phyloP scores from a whole-genome alignment of 345 rosid genomes.

The Anacardium occidentale region DNA sequence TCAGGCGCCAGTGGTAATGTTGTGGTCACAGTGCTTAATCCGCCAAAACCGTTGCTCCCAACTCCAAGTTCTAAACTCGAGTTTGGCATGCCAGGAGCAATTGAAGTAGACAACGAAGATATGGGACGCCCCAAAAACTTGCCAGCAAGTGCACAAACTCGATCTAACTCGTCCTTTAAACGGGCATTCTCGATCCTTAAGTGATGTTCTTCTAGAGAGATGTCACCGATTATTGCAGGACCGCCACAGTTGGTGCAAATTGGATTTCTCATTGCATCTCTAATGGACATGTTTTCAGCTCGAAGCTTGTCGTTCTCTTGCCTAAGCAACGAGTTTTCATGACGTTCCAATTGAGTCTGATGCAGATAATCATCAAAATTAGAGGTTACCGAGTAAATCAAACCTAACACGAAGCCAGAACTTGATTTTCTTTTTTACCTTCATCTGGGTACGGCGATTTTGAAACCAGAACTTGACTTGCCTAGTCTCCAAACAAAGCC shows the following conservation, averaged over 20 bases:
- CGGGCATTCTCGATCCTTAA: conserved; percentile 82
- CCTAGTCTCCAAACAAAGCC: conserved; percentile 83
- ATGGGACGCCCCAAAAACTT: conserved; percentile 87
- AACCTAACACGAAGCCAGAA: neutral
- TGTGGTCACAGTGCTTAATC: conserved; percentile 36
- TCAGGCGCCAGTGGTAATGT: conserved; percentile 52
- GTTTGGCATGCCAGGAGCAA: conserved; percentile 51
- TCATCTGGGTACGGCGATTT: conserved; percentile 96
- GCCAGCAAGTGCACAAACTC: conserved; percentile 81
- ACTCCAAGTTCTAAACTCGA: conserved; percentile 85
- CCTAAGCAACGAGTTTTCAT: conserved; percentile 75
- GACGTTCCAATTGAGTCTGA: conserved; percentile 87
- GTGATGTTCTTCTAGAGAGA: conserved; percentile 89
- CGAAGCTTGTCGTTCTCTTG: conserved; percentile 93
- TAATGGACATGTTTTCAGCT: conserved; percentile 82
- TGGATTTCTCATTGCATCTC: conserved; percentile 90
- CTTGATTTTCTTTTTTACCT: conserved; percentile 40
- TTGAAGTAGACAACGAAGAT: conserved; percentile 38
- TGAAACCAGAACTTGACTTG: conserved; percentile 99
- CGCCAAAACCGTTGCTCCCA: conserved; percentile 60
- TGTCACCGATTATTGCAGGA: conserved; percentile 74
- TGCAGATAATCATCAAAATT: conserved; percentile 7
- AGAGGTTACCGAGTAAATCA: neutral
- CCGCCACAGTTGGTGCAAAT: conserved; percentile 89
- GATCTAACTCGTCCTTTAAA: conserved; percentile 79